Conservation (phyloP, 179 eudicot species). For the Camellia oleifera region DNA sequence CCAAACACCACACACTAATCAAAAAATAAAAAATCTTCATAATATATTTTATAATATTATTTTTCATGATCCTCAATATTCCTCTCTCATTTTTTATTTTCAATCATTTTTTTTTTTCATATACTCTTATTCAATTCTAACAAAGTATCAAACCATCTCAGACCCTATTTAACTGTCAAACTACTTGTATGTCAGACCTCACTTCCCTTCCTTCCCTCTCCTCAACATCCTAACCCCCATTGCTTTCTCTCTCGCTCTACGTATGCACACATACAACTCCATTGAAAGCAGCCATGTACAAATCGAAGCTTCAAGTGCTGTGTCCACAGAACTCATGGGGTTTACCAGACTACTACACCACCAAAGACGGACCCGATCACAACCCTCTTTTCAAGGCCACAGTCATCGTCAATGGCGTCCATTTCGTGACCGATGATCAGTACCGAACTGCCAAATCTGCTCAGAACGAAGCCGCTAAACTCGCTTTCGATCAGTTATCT, state of each 20-base stretch:
- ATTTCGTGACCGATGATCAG: conserved; percentile 17
- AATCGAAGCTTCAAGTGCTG: conserved; percentile 28
- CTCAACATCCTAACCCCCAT: not conserved
- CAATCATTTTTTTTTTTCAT: no score
- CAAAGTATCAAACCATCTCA: no score
- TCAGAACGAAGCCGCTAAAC: conserved; percentile 27
- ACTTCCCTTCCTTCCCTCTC: no score
- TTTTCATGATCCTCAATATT: no score
- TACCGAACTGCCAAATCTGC: conserved; percentile 28
- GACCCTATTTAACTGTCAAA: no score
- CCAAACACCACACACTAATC: no score
- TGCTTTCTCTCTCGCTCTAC: not conserved
- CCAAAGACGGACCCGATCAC: conserved; percentile 32
- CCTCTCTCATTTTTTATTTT: no score
- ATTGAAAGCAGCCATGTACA: conserved; percentile 26
- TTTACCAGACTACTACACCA: conserved; percentile 20
- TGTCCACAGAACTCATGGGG: conserved; percentile 29
- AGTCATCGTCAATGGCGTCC: conserved; percentile 21
- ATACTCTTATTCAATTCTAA: no score
- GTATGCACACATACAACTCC: not conserved
- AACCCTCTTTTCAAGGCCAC: conserved; percentile 25
- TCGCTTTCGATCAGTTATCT: conserved; percentile 22
- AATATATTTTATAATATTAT: no score
- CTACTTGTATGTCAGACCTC: no score
- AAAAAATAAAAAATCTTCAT: no score